These are phyloP conservation scores for Leccinellum luteum DNA, from an alignment of 768 basidiomycete species.

Conservation along the genomic window DNA sequence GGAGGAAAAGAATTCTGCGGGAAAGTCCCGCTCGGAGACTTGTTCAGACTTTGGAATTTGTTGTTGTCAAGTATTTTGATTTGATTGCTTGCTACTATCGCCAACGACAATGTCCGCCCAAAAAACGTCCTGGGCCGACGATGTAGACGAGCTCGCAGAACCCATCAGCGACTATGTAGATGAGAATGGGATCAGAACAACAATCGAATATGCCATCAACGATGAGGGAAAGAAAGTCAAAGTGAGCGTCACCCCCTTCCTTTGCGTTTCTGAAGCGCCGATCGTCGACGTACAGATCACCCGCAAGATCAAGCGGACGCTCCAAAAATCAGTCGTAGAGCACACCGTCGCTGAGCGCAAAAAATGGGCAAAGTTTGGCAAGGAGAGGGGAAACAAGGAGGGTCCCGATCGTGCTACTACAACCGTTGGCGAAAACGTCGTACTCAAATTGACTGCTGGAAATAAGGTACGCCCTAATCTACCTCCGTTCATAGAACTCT, in stretches of 20 bases:
- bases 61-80: constrained; percentile 19
- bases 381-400: constrained; percentile 80
- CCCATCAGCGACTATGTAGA: constrained; percentile 66
- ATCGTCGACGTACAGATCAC: constrained; percentile 59
- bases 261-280: not conserved
- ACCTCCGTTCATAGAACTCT: not conserved
- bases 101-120: constrained; percentile 21
- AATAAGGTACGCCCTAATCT: constrained; percentile 49
- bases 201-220: constrained; percentile 77
- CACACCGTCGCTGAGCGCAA: constrained; percentile 92
- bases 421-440: constrained; percentile 77
- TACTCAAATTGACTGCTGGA: constrained; percentile 58
- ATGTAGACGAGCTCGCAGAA: constrained; percentile 74
- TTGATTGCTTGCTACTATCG: constrained; percentile 10
- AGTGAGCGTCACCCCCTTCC: constrained; percentile 39
- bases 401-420: constrained; percentile 94
- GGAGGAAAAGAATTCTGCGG: not conserved
- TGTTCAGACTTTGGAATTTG: too few species aligned
- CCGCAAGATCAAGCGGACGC: constrained; percentile 76
- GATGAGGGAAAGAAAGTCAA: constrained; percentile 96
- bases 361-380: constrained; percentile 91
- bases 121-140: constrained; percentile 88
- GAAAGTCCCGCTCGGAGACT: too few species aligned
- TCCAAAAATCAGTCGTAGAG: constrained; percentile 91
- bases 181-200: constrained; percentile 85